Base-by-base conservation (phyloP, 129 eudicot species). In the Artemisia annua region DNA sequence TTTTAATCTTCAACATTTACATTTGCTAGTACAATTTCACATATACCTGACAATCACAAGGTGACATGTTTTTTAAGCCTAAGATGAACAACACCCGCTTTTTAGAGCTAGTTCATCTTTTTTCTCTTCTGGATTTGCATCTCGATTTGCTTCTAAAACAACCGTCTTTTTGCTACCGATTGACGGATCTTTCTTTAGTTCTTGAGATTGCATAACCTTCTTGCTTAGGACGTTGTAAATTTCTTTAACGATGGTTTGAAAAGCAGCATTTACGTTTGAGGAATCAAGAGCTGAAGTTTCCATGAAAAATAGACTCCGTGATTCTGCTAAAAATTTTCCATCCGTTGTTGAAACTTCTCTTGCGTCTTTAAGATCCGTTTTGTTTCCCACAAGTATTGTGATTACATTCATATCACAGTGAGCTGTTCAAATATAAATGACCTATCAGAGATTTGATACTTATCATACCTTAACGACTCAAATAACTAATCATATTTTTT, bases 351-450 rank as follows among this genome's bases (percentile, higher is more conserved):
- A 73, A 18, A 88, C 96, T 80, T 91, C 97, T 53, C 96, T 83
- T 11, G 86, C 91, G 28, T 91, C 97, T 81, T 81, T 85, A 48
- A 91, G 91, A 80, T 91, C 97, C 11, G 85, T 66, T 67, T 91
- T 91, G 86, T 91, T 91, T 17, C 97, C 97, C 49, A 91, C 96
- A 10, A 91, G 87, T 76, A 91, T 91, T 2, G 91, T 86, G 35
- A 91, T 90, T 63, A 91, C 97, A 53, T 91, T 91, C 97, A 91
- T 91, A 86, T 91, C 97, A 7, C 93, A 88, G 69, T 91, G 89
- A 84, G 87, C 97, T 88, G 91, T 48, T 77, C 60, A 66, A 58
- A 22, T 56, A 39, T 19, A 15, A 1, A 64, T 3, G 17, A 18
- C 8, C 12, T 48, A 66, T 68, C 32, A 55, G 18, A 5, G 56